Evolutionary conservation across 164 flowering plant genomes (phyloP), one percentile per base, ranked within the genome.

Genomic region (Pachysandra terminalis): DNA sequence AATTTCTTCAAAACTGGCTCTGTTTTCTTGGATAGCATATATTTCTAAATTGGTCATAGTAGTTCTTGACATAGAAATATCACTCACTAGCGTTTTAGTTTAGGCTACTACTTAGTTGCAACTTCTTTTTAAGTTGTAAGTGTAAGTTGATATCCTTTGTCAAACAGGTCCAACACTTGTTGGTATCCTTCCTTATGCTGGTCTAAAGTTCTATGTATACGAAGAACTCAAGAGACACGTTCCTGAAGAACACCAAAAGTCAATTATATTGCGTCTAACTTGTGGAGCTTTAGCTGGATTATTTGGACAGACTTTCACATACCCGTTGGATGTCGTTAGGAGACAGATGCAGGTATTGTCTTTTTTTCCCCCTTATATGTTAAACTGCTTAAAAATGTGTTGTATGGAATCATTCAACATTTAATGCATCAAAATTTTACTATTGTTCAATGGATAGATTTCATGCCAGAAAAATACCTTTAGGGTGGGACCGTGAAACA

Each of bases 231-330:
- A 96, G 75, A 77, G 82, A 25, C 94, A 82, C 58, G 96, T 92
- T 40, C 95, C 98, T 59, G 98, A 90, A 79, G 98, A 96, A 72
- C 86, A 89, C 56, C 93, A 90, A 59, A 89, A 83, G 54, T 92
- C 97, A 25, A 86, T 92, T 24, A 40, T 77, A 67, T 81, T 88
- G 89, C 90, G 90, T 45, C 86, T 95, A 22, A 86, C 96, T 22
- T 95, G 99, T 79, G 99, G 99, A 73, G 98, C 97, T 59, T 40
- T 92, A 22, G 99, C 99, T 71, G 99, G 99, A 64, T 81, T 95
- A 58, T 82, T 95, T 60, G 99, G 99, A 40, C 99, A 92, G 79
- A 92, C 97, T 32, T 76, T 92, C 67, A 92, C 97, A 37, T 95
- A 92, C 73, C 99, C 99, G 19, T 75, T 95, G 61, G 99, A 95